A percentile compares a stretch with the other conserved stretches of the same genome.
These are phyloP conservation scores for Monosporascus ibericus DNA, from an alignment of 2,329 filamentous ascomycete species.

Conservation along the genomic window DNA sequence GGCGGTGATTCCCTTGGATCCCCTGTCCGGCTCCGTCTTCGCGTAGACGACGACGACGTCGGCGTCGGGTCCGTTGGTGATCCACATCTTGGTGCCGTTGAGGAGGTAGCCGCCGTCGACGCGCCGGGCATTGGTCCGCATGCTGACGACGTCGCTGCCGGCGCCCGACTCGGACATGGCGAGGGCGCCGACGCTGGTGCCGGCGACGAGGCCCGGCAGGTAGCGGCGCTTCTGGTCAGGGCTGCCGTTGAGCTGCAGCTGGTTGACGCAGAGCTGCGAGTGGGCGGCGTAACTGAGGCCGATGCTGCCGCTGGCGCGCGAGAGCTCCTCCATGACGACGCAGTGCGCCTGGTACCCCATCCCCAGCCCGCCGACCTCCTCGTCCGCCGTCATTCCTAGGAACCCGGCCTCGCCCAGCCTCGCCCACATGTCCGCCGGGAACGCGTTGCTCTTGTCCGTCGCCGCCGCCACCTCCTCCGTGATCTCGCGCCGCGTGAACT, in stretches of 20 bases:
- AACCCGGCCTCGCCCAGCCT: conserved; percentile 90
- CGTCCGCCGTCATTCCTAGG: conserved; percentile 87
- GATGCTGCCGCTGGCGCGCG: conserved; percentile 75
- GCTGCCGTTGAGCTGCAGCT: conserved; percentile 84
- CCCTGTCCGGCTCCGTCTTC: conserved; percentile 77
- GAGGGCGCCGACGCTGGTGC: conserved; percentile 75
- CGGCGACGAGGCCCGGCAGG: conserved; percentile 74
- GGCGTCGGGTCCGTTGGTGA: conserved; percentile 96
- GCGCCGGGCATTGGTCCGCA: conserved; percentile 78
- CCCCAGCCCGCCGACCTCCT: conserved; percentile 80
- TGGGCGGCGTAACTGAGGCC: conserved; percentile 92
- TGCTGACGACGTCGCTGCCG: conserved; percentile 89
- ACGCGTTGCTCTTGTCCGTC: conserved; percentile 83
- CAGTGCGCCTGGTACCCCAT: conserved; percentile 98
- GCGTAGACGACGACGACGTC: conserved; percentile 92
- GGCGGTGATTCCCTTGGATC: conserved; percentile 86
- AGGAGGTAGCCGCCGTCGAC: conserved; percentile 82
- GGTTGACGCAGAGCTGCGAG: conserved; percentile 93
- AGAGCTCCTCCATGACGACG: conserved; percentile 91
- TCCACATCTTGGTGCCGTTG: conserved; percentile 98
- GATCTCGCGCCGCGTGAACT: conserved; percentile 86
- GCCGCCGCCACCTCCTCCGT: conserved; percentile 71
- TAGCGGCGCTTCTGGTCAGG: conserved; percentile 72
- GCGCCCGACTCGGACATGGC: conserved; percentile 93
- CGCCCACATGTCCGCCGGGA: conserved; percentile 86